Percentiles rank a stretch among this genome's conserved stretches.
Evolutionary conservation across 495 filamentous ascomycete species (phyloP).

Genomic region (Hypoxylon perforatum): DNA sequence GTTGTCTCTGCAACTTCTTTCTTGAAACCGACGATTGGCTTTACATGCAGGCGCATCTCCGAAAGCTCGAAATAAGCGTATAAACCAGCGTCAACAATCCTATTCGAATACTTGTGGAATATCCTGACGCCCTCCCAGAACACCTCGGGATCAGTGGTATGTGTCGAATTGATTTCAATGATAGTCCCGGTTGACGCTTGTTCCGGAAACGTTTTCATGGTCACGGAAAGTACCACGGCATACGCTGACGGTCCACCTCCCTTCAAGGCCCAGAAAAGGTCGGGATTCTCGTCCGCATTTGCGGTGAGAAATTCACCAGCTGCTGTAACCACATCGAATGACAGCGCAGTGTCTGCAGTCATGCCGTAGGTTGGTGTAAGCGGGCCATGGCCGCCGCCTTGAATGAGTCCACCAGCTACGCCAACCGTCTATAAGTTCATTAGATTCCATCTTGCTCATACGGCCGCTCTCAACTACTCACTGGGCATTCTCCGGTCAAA

Average conservation of each 20-base stretch:
- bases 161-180: conserved; percentile 53
- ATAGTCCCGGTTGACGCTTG: conserved; percentile 52
- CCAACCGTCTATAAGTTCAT: conserved; percentile 57
- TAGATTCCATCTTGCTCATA: conserved; percentile 53
- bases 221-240: conserved; percentile 65
- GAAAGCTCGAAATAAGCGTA: conserved; percentile 62
- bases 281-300: conserved; percentile 59
- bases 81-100: conserved; percentile 54
- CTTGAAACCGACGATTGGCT: conserved; percentile 58
- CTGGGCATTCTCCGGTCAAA: conserved; percentile 59
- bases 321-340: conserved; percentile 68
- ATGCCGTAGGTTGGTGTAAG: conserved; percentile 63
- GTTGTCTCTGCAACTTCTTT: conserved; percentile 54
- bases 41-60: conserved; percentile 46
- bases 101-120: conserved; percentile 59
- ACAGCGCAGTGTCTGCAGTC: conserved; percentile 64
- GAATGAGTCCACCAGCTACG: conserved; percentile 63
- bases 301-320: conserved; percentile 65
- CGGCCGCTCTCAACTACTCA: conserved; percentile 37
- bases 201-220: conserved; percentile 60
- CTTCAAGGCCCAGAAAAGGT: conserved; percentile 74
- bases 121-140: conserved; percentile 58
- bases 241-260: conserved; percentile 70
- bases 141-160: conserved; percentile 47
- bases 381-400: conserved; percentile 69